Base-by-base conservation (phyloP, 2,329 filamentous ascomycete species). In the Xenoacremonium recifei region DNA sequence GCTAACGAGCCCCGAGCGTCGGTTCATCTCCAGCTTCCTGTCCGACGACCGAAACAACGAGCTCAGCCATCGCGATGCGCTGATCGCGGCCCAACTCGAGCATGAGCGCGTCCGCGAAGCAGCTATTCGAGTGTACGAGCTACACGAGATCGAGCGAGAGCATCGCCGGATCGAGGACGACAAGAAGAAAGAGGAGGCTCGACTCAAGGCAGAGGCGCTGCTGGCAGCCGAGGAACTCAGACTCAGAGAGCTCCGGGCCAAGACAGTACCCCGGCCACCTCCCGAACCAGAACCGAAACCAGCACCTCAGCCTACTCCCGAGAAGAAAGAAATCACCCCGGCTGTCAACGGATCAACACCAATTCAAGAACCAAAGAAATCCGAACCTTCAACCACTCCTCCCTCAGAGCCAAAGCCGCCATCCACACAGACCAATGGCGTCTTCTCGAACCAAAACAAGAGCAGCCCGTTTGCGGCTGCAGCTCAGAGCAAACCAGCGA, bases 21-120 rank as follows among this genome's bases (percentile, higher is more conserved):
- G 66, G 7, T 78, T 79, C 45, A 71, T 80, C 31, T 75, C 80
- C 17, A 75, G 71, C 18, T 76, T 88, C 20, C 82, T 89, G 44
- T 70, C 71, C 30, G 77, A 81, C 38, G 73, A 79, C 21, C 75
- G 78, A 25, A 82, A 87, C 49, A 78, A 76, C 23, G 82, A 84
- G 57, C 69, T 77, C 37, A 73, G 71, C 41, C 84, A 89, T 58
- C 74, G 76, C 44, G 77, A 82, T 52, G 84, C 85, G 12, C 75
- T 92, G 13, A 78, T 77, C 34, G 76, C 77, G 35, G 84, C 84
- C 4, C 79, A 80, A 36, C 72, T 73, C 12, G 78, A 85, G 56
- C 87, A 90, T 60, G 78, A 86, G 27, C 74, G 78, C 20, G 76
- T 92, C 10, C 74, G 76, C 20, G 65, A 73, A 40, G 65, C 65